A percentile compares a stretch with the other conserved stretches of the same genome.
Conservation (phyloP, 2,329 filamentous ascomycete species). For the Fusarium buxicola region DNA sequence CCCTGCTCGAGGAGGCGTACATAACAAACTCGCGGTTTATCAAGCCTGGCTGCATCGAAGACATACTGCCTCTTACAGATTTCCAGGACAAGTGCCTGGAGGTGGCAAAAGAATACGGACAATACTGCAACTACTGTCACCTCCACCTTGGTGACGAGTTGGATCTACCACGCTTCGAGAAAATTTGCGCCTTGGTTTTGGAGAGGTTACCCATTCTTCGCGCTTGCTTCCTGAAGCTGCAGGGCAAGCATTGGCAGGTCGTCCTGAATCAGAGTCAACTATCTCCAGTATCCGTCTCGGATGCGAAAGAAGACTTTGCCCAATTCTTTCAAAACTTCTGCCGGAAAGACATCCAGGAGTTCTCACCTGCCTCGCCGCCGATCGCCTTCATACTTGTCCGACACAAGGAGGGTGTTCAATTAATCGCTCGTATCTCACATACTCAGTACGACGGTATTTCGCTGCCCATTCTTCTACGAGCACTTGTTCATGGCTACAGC, state of each 20-base stretch:
- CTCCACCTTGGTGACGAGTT: constrained; percentile 34
- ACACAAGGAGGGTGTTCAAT: constrained; percentile 27
- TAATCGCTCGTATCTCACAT: constrained; percentile 55
- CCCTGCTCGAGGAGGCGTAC: constrained; percentile 8
- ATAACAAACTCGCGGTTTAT: too few relatives aligned
- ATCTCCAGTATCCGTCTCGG: constrained; percentile 9
- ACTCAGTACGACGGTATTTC: constrained; percentile 62
- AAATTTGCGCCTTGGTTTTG: constrained; percentile 23
- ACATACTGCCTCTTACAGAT: constrained; percentile 33
- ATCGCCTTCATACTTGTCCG: constrained; percentile 30
- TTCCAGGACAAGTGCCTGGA: constrained; percentile 26
- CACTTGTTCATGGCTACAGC: constrained; percentile 53
- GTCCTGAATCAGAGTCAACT: constrained; percentile 27
- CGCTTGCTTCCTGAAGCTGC: constrained; percentile 32
- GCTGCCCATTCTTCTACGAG: constrained; percentile 53
- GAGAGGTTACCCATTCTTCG: constrained; percentile 38
- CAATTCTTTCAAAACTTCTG: constrained; percentile 24
- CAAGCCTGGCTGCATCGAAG: constrained; percentile 14
- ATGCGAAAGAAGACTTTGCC: constrained; percentile 21
- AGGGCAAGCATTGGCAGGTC: constrained; percentile 38
- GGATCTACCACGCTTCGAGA: constrained; percentile 33
- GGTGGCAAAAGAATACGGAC: constrained; percentile 1
- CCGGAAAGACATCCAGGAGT: neutral
- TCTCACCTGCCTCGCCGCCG: constrained; percentile 18
- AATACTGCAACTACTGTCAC: constrained; percentile 42